These are phyloP conservation scores for Epichloe hybrida DNA, from an alignment of 2,329 filamentous ascomycete genomes.

Conservation along the genomic window DNA sequence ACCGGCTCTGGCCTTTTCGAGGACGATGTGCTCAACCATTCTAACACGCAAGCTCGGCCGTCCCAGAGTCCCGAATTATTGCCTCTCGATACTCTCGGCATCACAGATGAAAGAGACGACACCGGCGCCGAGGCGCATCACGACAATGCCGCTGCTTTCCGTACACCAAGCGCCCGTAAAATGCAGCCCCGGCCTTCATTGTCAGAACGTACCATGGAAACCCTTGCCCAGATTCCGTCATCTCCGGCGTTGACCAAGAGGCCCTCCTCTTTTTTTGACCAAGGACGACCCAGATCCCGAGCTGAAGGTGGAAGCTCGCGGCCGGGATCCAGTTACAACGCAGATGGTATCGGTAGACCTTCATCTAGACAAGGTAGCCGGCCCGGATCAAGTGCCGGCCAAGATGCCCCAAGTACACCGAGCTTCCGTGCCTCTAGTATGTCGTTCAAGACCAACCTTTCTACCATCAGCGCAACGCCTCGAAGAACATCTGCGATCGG, in stretches of 20 bases:
- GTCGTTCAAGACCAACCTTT: conserved; percentile 29
- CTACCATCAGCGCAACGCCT: conserved; percentile 32
- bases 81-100: background rate
- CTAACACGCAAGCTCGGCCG: background rate
- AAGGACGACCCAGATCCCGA: conserved; percentile 41
- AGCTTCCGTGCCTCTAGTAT: conserved; percentile 31
- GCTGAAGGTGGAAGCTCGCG: conserved; percentile 32
- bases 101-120: background rate
- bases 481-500: conserved; percentile 14
- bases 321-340: conserved; percentile 47
- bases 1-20: background rate
- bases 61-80: background rate
- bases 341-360: conserved; percentile 41
- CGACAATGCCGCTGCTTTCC: conserved; percentile 7
- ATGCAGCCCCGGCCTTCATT: conserved; percentile 41
- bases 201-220: conserved; percentile 76
- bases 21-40: background rate
- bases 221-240: conserved; percentile 61
- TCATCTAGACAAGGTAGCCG: conserved; percentile 37
- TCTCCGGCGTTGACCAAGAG: conserved; percentile 58
- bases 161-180: conserved; percentile 11
- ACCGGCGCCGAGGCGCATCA: conserved; percentile 1
- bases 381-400: conserved; percentile 40
- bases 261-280: conserved; percentile 59
- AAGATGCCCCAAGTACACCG: conserved; percentile 21